A percentile compares a stretch with the other conserved stretches of the same genome.
Conservation (phyloP, 2,329 filamentous ascomycete species). For the Lasiodiplodia theobromae region DNA sequence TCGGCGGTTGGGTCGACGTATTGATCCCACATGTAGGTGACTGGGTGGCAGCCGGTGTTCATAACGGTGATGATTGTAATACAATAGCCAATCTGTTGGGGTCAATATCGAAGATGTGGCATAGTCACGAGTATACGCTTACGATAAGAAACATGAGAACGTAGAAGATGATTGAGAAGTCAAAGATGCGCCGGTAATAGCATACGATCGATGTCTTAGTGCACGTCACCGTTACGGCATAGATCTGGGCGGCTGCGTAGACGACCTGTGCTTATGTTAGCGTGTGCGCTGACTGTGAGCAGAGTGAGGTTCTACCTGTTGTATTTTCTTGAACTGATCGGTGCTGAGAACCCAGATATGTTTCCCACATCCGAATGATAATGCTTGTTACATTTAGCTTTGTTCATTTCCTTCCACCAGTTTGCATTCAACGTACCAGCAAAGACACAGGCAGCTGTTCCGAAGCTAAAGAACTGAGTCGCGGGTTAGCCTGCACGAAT, state of each 20-base stretch:
- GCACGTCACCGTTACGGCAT: conserved; percentile 62
- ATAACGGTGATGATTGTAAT: conserved; percentile 54
- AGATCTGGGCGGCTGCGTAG: conserved; percentile 35
- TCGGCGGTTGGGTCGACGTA: conserved; percentile 33
- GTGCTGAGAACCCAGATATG: background rate
- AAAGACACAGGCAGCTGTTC: background rate
- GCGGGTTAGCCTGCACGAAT: background rate
- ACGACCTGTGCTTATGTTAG: background rate
- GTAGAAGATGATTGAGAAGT: conserved; percentile 55
- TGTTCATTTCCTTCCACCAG: background rate
- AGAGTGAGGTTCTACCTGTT: background rate
- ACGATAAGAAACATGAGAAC: conserved; percentile 51
- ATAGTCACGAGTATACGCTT: too few species aligned
- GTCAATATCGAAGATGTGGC: too few species aligned
- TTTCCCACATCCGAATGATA: background rate
- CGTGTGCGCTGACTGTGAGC: too few species aligned
- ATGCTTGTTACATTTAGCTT: background rate
- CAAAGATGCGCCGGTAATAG: conserved; percentile 64
- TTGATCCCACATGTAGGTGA: conserved; percentile 55
- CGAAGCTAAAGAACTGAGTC: background rate
- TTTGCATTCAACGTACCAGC: background rate
- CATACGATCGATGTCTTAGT: conserved; percentile 62
- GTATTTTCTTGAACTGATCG: background rate
- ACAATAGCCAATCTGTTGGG: conserved; percentile 46
- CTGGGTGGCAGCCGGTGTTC: conserved; percentile 53